Evolutionary conservation across 768 basidiomycete genomes (phyloP), one percentile per base, ranked within the genome.

Genomic region (Boletus subcaerulescens): DNA sequence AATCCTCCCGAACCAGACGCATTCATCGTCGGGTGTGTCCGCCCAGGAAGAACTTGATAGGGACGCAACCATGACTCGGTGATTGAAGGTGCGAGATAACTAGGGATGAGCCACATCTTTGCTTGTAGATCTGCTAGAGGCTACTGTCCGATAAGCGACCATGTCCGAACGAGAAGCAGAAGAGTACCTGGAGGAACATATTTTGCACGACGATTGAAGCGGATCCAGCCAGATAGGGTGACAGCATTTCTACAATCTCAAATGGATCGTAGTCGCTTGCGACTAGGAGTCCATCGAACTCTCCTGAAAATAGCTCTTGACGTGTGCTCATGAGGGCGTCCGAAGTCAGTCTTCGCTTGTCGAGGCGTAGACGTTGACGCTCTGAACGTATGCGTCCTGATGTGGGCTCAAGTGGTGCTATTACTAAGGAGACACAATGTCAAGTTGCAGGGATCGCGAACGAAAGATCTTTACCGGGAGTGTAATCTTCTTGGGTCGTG

Each of bases 1-100:
- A 84, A 97, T 0, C 97, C 96, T 14, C 93, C 95, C 1, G 88
- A 86, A 12, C 91, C 92, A 20, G 91, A 87, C 55, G 85, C 90
- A 52, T 79, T 86, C 97, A 99, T 98, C 59, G 82, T 84, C 4
- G 97, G 97, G 74, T 99, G 97, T 39, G 92, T 96, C 35, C 97
- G 81, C 22, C 97, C 96, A 22, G 97, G 97, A n/a, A 99, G 77
- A 15, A 94, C 87, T 75, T 98, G 96, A 74, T 98, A 99, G 58
- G 83, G 81, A 29, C 96, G 83, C 40, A 92, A 71, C 88, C 91
- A 98, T 12, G 83, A 77, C 71, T 98, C 96, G 3, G 90, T 88
- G 31, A 98, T 74, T 15, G 80, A 85, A 9, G 93, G 87, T 32
- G 84, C 85, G 12, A 98, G 76, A 70, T 84, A 95, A 57, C 79